Conservation (phyloP, 441 rosid species). For the Erodium trifolium region DNA sequence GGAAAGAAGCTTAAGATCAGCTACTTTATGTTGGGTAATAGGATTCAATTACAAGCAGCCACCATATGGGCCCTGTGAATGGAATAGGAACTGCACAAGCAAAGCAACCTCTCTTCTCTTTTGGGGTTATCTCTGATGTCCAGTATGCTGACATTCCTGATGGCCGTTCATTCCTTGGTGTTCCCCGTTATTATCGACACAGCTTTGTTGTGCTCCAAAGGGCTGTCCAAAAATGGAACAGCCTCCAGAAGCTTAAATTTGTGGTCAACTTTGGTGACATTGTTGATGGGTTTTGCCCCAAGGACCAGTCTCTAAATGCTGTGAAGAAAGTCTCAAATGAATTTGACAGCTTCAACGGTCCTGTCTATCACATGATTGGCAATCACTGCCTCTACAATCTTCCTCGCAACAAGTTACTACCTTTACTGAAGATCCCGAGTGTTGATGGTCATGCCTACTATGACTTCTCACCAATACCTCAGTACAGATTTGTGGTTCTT, state of each 20-base stretch:
- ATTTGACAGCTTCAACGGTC: slow-evolving; percentile 55
- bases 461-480: slow-evolving; percentile 76
- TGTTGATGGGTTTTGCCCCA: slow-evolving; percentile 72
- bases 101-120: slow-evolving; percentile 59
- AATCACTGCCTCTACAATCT: slow-evolving; percentile 93
- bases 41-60: slow-evolving; percentile 15
- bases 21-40: slow-evolving; percentile 1
- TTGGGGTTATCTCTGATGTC: slow-evolving; percentile 79
- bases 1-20: slow-evolving; percentile 7
- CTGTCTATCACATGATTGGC: slow-evolving; percentile 74
- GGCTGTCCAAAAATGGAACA: slow-evolving; percentile 71
- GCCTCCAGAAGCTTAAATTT: slow-evolving; percentile 47
- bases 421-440: slow-evolving; percentile 53
- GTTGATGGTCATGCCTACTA: slow-evolving; percentile 51
- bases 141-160: slow-evolving; percentile 87
- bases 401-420: slow-evolving; percentile 60
- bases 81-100: slow-evolving; percentile 28
- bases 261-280: slow-evolving; percentile 79
- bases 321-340: slow-evolving; percentile 43
- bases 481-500: slow-evolving; percentile 58
- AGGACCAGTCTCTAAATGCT: slow-evolving; percentile 45
- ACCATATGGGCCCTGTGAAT: slow-evolving; percentile 30
- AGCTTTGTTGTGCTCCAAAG: slow-evolving; percentile 58
- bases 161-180: slow-evolving; percentile 61
- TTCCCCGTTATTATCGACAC: slow-evolving; percentile 69